Evolutionary conservation across 2,329 filamentous ascomycete genomes (phyloP).

Genomic region (Microdochium bolleyi): DNA sequence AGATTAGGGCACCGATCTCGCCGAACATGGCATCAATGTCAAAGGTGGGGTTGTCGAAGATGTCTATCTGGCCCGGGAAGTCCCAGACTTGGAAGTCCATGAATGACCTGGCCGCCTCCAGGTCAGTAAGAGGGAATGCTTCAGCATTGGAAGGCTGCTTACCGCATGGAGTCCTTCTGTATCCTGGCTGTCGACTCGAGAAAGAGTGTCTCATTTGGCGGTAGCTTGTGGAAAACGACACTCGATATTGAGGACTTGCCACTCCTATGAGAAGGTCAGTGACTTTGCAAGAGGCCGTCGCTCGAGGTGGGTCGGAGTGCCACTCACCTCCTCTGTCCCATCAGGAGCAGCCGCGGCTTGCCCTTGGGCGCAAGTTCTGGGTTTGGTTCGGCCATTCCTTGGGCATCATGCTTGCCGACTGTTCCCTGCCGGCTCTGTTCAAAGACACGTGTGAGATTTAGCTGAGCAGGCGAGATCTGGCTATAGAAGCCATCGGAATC

Average conservation of each 20-base stretch:
- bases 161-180: slow-evolving; percentile 94
- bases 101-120: slow-evolving; percentile 60
- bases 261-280: slow-evolving; percentile 51
- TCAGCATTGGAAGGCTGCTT: slow-evolving; percentile 25
- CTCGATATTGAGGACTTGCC: slow-evolving; percentile 98
- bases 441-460: slow-evolving; percentile 55
- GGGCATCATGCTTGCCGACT: slow-evolving; percentile 37
- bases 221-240: slow-evolving; percentile 98
- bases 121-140: background rate
- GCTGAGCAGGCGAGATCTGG: slow-evolving; percentile 22
- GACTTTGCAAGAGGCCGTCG: background rate
- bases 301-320: too few relatives aligned
- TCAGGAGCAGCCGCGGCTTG: slow-evolving; percentile 82
- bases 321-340: slow-evolving; percentile 93
- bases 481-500: background rate
- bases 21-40: slow-evolving; percentile 92
- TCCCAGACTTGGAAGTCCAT: slow-evolving; percentile 99
- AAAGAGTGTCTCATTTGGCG: slow-evolving; percentile 90
- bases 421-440: slow-evolving; percentile 50
- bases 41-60: slow-evolving; percentile 79
- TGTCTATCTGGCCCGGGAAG: slow-evolving; percentile 87
- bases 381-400: slow-evolving; percentile 31
- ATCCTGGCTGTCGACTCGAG: slow-evolving; percentile 91
- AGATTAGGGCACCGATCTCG: slow-evolving; percentile 88
- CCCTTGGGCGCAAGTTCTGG: slow-evolving; percentile 43